Conservation (phyloP, 2,329 filamentous ascomycete genomes). For the Talaromyces albobiverticillius region DNA sequence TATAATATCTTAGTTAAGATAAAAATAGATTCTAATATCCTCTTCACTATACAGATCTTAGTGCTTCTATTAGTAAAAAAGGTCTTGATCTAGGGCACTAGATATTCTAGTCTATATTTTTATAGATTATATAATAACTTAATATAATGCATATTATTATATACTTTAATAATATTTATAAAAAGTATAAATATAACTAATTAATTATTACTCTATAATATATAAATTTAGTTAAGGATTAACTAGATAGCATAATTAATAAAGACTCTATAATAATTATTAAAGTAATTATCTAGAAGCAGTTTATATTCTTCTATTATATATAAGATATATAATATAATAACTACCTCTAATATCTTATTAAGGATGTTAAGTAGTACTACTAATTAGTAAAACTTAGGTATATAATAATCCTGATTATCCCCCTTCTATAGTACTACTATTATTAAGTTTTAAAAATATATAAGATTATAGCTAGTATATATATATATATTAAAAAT, state of each 20-base stretch:
- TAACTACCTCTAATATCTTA: constrained; percentile 1
- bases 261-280: background rate
- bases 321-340: background rate
- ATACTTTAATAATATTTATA: background rate
- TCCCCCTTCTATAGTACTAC: background rate
- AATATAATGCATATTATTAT: background rate
- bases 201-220: background rate
- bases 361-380: background rate
- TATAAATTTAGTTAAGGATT: background rate
- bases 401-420: constrained; percentile 1
- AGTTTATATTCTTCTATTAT: background rate
- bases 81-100: background rate
- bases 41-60: background rate
- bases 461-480: background rate
- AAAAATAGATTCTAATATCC: background rate
- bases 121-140: constrained; percentile 1
- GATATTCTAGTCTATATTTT: background rate
- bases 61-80: background rate
- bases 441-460: background rate
- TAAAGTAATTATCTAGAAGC: background rate
- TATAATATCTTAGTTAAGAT: background rate
- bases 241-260: background rate
- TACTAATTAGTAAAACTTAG: background rate
- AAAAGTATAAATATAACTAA: background rate
- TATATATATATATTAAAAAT: constrained; percentile 1